Evolutionary conservation across 352 stramenopile genomes (phyloP).

Genomic region (Pythium aristosporum): DNA sequence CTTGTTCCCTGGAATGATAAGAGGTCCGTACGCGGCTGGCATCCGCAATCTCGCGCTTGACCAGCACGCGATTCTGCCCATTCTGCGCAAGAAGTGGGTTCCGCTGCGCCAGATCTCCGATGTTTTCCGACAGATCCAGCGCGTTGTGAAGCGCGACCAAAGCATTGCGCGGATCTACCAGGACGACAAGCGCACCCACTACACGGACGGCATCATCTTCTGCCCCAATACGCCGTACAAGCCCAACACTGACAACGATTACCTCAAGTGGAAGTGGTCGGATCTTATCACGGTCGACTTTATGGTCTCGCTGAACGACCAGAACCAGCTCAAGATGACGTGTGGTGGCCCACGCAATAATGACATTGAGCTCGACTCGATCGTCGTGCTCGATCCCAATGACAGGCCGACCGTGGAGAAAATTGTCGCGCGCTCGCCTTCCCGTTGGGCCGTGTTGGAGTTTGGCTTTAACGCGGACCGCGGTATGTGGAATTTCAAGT

Average conservation of each 20-base stretch:
- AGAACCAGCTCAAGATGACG: conserved; percentile 59
- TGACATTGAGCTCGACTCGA: conserved; percentile 80
- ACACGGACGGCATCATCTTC: conserved; percentile 90
- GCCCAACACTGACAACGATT: conserved; percentile 83
- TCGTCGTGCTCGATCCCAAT: conserved; percentile 77
- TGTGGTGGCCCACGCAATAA: conserved; percentile 77
- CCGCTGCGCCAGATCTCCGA: conserved; percentile 78
- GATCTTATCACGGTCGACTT: conserved; percentile 91
- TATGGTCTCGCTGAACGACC: conserved; percentile 54
- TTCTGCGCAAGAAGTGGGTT: conserved; percentile 86
- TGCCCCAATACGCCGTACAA: conserved; percentile 86
- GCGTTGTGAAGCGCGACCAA: conserved; percentile 73
- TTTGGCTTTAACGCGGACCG: conserved; percentile 87
- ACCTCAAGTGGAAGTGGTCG: conserved; percentile 92
- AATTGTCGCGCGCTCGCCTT: conserved; percentile 55
- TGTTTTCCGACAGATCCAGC: conserved; percentile 82
- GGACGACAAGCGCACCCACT: conserved; percentile 84
- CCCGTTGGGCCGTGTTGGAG: conserved; percentile 73
- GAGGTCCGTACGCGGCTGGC: conserved; percentile 62
- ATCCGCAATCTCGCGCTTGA: conserved; percentile 69
- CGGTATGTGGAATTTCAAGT: conserved; percentile 90
- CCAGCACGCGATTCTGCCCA: conserved; percentile 61
- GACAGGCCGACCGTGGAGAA: conserved; percentile 69
- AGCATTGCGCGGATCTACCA: conserved; percentile 77
- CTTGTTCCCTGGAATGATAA: conserved; percentile 23